Percentiles rank a stretch among this genome's conserved stretches.
Evolutionary conservation across 805 yeast genomes (phyloP).

Genomic region (Grigorovia jiainica): DNA sequence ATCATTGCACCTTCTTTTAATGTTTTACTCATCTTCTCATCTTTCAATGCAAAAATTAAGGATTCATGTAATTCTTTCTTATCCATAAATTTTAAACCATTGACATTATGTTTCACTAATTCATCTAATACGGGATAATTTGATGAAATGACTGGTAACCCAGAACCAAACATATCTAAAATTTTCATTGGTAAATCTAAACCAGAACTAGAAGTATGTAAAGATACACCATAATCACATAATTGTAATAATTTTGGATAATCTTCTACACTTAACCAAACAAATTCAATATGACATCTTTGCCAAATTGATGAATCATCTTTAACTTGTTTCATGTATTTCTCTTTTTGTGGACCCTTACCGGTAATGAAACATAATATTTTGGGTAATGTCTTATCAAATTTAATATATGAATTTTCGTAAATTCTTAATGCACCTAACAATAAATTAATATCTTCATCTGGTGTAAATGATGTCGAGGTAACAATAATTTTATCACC

Average conservation of each 20-base stretch:
- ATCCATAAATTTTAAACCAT: constrained; percentile 54
- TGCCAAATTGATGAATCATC: constrained; percentile 30
- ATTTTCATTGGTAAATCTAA: constrained; percentile 95
- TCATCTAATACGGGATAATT: constrained; percentile 71
- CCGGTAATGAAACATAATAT: constrained; percentile 84
- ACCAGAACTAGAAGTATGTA: constrained; percentile 89
- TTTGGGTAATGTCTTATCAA: constrained; percentile 32
- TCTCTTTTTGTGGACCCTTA: constrained; percentile 72
- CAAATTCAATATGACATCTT: constrained; percentile 48
- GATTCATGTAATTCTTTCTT: constrained; percentile 38
- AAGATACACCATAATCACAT: constrained; percentile 82
- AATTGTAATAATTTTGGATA: constrained; percentile 67
- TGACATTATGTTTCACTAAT: constrained; percentile 54
- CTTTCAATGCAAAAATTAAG: constrained; percentile 29
- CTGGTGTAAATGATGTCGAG: constrained; percentile 92
- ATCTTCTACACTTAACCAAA: constrained; percentile 71
- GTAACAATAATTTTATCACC: constrained; percentile 63
- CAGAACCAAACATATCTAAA: constrained; percentile 92
- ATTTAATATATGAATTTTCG: constrained; percentile 31
- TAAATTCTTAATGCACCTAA: constrained; percentile 58
- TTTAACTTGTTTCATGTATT: constrained; percentile 40
- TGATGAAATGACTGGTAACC: constrained; percentile 80
- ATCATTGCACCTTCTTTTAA: constrained; percentile 59
- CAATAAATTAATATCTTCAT: constrained; percentile 72
- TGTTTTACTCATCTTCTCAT: constrained; percentile 26